These are phyloP conservation scores for Ammopiptanthus mongolicus DNA, from an alignment of 306 rosid species.

Conservation along the genomic window DNA sequence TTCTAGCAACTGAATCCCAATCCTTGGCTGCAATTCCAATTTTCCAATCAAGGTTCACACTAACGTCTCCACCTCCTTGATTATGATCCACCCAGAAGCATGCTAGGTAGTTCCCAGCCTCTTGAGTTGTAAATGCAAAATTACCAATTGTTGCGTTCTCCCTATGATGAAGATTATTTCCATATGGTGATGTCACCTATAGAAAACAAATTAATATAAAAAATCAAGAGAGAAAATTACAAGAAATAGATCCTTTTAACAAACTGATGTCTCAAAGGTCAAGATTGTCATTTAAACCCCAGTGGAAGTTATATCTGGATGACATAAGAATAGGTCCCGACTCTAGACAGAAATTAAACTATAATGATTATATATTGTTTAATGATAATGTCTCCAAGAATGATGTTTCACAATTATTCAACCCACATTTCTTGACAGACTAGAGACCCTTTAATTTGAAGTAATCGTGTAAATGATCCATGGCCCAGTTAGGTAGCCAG, in stretches of 20 bases:
- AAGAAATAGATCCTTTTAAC: neutral
- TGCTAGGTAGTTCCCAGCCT: conserved; percentile 75
- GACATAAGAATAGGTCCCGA: neutral
- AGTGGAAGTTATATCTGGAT: neutral
- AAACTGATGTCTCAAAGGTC: neutral
- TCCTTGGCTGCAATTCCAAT: conserved; percentile 86
- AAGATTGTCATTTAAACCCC: neutral
- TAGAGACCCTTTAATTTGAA: neutral
- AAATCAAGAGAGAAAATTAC: neutral
- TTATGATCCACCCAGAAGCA: conserved; percentile 59
- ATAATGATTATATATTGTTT: neutral
- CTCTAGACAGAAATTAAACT: neutral
- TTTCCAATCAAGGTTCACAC: conserved; percentile 82
- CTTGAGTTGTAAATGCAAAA: conserved; percentile 80
- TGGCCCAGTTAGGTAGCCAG: neutral
- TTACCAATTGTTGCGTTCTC: conserved; percentile 59
- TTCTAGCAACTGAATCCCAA: conserved; percentile 90
- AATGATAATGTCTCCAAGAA: neutral
- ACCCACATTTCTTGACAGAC: neutral
- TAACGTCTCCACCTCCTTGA: conserved; percentile 29
- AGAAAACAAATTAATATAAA: neutral
- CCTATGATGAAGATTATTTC: conserved; percentile 49
- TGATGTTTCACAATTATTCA: neutral
- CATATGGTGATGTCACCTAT: conserved; percentile 83
- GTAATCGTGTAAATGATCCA: neutral